Evolutionary conservation across 2,329 filamentous ascomycete species (phyloP).

Genomic region (Scopulariopsis brevicaulis): DNA sequence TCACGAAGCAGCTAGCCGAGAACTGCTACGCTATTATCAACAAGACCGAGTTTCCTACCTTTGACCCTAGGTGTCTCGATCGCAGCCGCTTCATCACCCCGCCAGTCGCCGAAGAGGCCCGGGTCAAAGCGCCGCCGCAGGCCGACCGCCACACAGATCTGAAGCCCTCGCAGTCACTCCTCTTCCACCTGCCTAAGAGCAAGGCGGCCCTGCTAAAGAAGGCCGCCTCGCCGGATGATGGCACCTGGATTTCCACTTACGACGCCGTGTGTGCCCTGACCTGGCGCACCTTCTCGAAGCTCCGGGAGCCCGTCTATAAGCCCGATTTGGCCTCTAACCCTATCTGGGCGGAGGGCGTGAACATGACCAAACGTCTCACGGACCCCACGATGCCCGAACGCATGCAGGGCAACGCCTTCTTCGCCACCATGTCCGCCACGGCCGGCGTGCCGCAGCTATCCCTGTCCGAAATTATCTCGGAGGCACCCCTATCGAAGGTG

Average conservation of each 20-base stretch:
- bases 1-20: conserved; percentile 26
- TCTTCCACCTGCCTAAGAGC: conserved; percentile 31
- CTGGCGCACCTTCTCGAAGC: conserved; percentile 24
- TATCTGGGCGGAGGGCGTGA: conserved; percentile 23
- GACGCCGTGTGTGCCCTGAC: conserved; percentile 30
- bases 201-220: conserved; percentile 26
- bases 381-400: conserved; percentile 18
- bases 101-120: conserved; percentile 13
- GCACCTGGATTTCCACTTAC: conserved; percentile 31
- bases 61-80: conserved; percentile 23
- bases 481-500: conserved; percentile 19
- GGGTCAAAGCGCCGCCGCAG: conserved; percentile 18
- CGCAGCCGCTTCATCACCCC: conserved; percentile 18
- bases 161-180: conserved; percentile 12
- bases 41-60: conserved; percentile 17
- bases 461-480: conserved; percentile 19
- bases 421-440: conserved; percentile 13
- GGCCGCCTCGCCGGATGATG: conserved; percentile 19
- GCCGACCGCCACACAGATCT: conserved; percentile 17
- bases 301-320: conserved; percentile 21
- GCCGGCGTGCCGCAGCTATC: conserved; percentile 16
- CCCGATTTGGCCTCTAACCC: conserved; percentile 14
- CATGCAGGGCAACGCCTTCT: conserved; percentile 23
- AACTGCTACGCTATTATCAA: conserved; percentile 24
- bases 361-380: conserved; percentile 24